Percentiles rank a stretch among this genome's conserved stretches.
These are phyloP conservation scores for Akebia trifoliata DNA, from an alignment of 164 flowering plant species.

Conservation along the genomic window DNA sequence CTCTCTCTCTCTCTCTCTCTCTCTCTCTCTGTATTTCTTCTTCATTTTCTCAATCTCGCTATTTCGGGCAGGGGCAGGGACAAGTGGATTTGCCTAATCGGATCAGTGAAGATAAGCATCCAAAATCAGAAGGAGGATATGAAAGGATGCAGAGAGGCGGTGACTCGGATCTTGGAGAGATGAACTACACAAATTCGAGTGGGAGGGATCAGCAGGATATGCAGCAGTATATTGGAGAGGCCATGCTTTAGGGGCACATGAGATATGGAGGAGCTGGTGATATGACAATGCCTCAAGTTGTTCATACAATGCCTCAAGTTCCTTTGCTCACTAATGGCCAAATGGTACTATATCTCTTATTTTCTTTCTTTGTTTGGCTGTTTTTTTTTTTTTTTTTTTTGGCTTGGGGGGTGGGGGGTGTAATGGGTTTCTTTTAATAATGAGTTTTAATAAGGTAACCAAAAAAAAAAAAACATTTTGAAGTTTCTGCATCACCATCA, in stretches of 20 bases:
- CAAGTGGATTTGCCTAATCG: no score
- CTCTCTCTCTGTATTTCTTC: no score
- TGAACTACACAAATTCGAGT: conserved; percentile 48
- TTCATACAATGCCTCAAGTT: conserved; percentile 37
- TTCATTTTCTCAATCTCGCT: no score
- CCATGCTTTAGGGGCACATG: conserved; percentile 37
- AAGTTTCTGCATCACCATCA: no score
- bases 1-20: no score
- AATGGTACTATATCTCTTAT: conserved; percentile 19
- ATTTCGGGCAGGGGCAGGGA: no score
- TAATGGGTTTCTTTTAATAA: background rate
- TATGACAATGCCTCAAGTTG: conserved; percentile 31
- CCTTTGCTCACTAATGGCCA: conserved; percentile 38
- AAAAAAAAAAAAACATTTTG: no score
- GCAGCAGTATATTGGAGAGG: conserved; percentile 30
- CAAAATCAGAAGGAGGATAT: no score
- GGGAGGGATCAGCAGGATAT: conserved; percentile 26
- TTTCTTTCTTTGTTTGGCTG: no score
- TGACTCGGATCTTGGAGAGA: conserved; percentile 60
- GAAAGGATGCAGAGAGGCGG: no score
- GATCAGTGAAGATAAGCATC: no score
- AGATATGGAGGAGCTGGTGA: conserved; percentile 34
- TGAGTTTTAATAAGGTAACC: no score
- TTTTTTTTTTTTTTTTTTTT: background rate
- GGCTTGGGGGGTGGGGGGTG: background rate